These are phyloP conservation scores for Pseudisothecium myosuroides DNA, from an alignment of 225 moss, liverwort and hornwort species.

Conservation along the genomic window DNA sequence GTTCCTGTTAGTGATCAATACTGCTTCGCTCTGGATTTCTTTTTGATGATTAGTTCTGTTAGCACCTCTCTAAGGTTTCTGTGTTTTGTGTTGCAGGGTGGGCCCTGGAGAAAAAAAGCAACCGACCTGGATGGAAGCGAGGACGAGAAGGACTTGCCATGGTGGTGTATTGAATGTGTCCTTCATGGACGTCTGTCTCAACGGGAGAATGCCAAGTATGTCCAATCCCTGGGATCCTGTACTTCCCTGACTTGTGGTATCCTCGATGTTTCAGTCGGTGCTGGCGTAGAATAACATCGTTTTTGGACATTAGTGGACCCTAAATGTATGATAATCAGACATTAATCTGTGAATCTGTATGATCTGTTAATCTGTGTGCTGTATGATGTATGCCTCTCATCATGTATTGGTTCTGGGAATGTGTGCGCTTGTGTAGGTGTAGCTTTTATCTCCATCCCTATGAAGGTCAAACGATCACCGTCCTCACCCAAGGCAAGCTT, in stretches of 20 bases:
- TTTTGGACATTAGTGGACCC: not conserved
- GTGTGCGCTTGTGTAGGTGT: conserved; percentile 28
- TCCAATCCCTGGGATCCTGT: not conserved
- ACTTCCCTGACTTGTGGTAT: not conserved
- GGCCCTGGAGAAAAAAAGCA: conserved; percentile 83
- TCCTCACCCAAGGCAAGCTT: conserved; percentile 82
- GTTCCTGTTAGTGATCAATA: not conserved
- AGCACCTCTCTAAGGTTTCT: not conserved
- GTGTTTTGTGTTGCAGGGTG: conserved; percentile 25
- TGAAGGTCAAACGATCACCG: conserved; percentile 71
- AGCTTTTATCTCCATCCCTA: conserved; percentile 85
- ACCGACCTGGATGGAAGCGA: conserved; percentile 74
- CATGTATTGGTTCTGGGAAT: not conserved
- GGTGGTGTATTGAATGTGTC: conserved; percentile 83
- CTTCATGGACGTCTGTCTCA: conserved; percentile 69
- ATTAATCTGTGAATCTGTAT: too few relatives aligned
- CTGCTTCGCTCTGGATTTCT: not conserved
- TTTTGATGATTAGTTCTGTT: not conserved
- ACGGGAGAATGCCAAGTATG: conserved; percentile 82
- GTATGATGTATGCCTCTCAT: not conserved
- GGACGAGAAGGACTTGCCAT: conserved; percentile 81
- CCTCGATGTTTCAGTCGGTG: not conserved
- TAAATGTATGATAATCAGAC: not conserved
- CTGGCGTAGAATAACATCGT: not conserved
- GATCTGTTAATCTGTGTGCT: not conserved